A percentile compares a stretch with the other conserved stretches of the same genome.
Evolutionary conservation across 495 filamentous ascomycete genomes (phyloP).

Genomic region (Evansstolkia leycettana): DNA sequence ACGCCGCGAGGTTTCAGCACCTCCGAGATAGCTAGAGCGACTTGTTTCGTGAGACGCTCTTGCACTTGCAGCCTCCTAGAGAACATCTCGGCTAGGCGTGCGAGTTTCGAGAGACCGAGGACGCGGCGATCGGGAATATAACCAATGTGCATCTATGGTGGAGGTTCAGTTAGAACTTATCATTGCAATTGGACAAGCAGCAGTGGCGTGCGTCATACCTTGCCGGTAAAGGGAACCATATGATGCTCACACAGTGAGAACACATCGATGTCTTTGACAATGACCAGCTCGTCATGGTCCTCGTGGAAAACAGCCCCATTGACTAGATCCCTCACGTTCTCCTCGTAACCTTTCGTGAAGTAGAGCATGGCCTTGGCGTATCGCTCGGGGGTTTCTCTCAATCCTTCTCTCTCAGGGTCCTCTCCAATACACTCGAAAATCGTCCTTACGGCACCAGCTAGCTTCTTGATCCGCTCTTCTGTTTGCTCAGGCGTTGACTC

Average conservation of each 20-base stretch:
- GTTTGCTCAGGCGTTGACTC: slow-evolving; percentile 69
- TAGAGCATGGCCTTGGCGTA: slow-evolving; percentile 97
- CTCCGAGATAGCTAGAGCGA: slow-evolving; percentile 86
- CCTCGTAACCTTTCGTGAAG: slow-evolving; percentile 98
- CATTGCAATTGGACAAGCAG: too few species aligned
- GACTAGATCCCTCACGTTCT: slow-evolving; percentile 86
- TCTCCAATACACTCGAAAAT: slow-evolving; percentile 94
- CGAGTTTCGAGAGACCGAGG: slow-evolving; percentile 89
- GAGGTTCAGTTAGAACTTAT: too few species aligned
- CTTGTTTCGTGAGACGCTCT: slow-evolving; percentile 90
- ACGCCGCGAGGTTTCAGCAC: slow-evolving; percentile 84
- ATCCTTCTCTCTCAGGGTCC: slow-evolving; percentile 83
- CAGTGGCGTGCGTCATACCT: slow-evolving; percentile 39
- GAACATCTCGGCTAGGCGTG: slow-evolving; percentile 96
- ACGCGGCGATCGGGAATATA: slow-evolving; percentile 83
- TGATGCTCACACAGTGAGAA: slow-evolving; percentile 97
- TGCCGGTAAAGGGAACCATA: slow-evolving; percentile 90
- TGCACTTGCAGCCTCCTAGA: slow-evolving; percentile 86
- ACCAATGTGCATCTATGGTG: slow-evolving; percentile 83
- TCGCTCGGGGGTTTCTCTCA: slow-evolving; percentile 74
- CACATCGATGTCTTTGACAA: slow-evolving; percentile 95
- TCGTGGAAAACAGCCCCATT: slow-evolving; percentile 95
- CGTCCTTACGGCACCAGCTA: slow-evolving; percentile 76
- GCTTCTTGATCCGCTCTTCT: slow-evolving; percentile 55
- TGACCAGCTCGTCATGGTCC: slow-evolving; percentile 92